Evolutionary conservation across 164 flowering plant genomes (phyloP).

Genomic region (Liquidambar formosana): DNA sequence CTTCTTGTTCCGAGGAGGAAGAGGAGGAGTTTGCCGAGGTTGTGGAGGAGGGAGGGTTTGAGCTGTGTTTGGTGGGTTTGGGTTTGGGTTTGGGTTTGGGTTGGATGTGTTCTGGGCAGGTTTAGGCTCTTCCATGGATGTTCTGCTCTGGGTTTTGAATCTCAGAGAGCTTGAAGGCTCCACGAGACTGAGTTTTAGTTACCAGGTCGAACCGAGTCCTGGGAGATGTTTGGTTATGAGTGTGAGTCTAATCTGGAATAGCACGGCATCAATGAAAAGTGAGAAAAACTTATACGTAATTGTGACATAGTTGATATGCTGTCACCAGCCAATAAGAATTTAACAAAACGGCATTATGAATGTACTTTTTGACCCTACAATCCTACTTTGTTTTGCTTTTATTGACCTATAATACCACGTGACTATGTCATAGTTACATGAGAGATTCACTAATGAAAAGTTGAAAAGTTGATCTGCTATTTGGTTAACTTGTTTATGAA

Average conservation of each 20-base stretch:
- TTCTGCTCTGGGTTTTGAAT: neutral
- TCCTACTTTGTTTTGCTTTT: too few relatives aligned
- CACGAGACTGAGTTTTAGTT: neutral
- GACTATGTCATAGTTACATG: too few relatives aligned
- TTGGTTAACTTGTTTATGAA: too few relatives aligned
- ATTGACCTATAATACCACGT: too few relatives aligned
- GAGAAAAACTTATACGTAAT: too few relatives aligned
- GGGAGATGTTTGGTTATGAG: neutral
- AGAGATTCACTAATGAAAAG: too few relatives aligned
- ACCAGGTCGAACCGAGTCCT: neutral
- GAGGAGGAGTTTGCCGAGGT: conserved; percentile 17
- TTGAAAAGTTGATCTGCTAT: too few relatives aligned
- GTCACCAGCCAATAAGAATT: too few relatives aligned
- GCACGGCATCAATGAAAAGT: too few relatives aligned
- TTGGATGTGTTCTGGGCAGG: neutral
- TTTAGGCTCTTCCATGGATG: conserved; percentile 2
- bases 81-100: neutral
- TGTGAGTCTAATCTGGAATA: neutral
- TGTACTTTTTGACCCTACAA: too few relatives aligned
- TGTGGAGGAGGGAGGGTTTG: conserved; percentile 6
- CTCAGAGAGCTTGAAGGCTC: neutral
- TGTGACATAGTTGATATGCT: too few relatives aligned
- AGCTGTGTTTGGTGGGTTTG: conserved; percentile 13
- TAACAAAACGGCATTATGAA: too few relatives aligned
- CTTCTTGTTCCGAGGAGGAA: conserved; percentile 31